Conservation (phyloP, 2,329 filamentous ascomycete genomes). For the Cladophialophora psammophila region DNA sequence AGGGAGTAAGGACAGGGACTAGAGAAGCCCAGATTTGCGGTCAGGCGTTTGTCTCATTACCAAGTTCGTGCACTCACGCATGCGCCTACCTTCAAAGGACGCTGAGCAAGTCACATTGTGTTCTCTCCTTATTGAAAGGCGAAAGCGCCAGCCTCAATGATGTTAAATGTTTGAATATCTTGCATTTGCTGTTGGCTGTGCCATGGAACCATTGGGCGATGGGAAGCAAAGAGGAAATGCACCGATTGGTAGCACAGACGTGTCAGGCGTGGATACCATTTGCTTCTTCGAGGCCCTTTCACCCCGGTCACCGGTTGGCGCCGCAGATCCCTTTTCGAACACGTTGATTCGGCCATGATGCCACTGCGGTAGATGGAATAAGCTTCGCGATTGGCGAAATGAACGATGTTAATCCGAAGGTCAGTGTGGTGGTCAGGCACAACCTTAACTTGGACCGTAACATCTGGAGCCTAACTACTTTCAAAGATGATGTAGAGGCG, state of each 20-base stretch:
- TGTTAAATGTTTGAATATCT: neutral
- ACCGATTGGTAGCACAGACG: neutral
- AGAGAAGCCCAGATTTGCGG: neutral
- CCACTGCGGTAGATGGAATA: neutral
- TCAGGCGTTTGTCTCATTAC: neutral
- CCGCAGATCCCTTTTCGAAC: neutral
- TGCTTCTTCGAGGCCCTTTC: neutral
- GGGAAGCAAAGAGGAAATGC: neutral
- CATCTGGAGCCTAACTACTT: neutral
- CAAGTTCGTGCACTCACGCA: neutral
- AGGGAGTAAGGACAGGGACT: neutral
- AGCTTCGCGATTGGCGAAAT: neutral
- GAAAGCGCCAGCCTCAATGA: neutral
- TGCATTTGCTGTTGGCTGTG: neutral
- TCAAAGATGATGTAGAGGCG: neutral
- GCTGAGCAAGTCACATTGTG: neutral
- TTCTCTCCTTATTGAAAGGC: neutral
- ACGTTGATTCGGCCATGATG: neutral
- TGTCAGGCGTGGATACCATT: neutral
- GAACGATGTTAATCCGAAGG: neutral
- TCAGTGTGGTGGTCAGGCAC: neutral
- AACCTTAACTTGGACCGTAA: neutral
- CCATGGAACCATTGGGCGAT: neutral
- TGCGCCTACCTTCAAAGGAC: neutral
- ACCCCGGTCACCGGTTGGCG: neutral